phyloP scores from a whole-genome alignment of 2,329 filamentous ascomycete species.

The Sporothrix phasma region DNA sequence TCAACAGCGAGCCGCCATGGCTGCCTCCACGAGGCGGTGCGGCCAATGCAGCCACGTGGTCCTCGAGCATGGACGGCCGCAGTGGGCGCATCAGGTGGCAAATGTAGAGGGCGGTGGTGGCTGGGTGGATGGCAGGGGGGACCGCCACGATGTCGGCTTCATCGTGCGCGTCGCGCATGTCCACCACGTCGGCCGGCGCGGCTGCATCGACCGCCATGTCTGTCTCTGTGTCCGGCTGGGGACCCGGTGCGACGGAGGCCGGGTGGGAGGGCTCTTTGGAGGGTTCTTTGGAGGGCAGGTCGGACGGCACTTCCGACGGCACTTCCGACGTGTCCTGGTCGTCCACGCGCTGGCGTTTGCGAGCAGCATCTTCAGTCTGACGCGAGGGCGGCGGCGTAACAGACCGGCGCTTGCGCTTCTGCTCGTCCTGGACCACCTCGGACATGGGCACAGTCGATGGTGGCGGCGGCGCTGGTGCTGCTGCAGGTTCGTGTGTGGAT shows the following conservation, averaged over 20 bases:
- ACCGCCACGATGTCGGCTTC: conserved; percentile 25
- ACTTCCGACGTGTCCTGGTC: neutral
- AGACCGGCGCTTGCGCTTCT: conserved; percentile 59
- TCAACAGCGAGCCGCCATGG: conserved; percentile 41
- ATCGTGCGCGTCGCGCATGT: conserved; percentile 18
- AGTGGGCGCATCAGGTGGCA: conserved; percentile 83
- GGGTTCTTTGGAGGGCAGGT: too few relatives aligned
- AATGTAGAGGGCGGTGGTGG: conserved; percentile 76
- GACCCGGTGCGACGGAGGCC: neutral
- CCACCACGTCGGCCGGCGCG: neutral
- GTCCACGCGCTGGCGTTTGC: conserved; percentile 32
- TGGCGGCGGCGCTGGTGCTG: neutral
- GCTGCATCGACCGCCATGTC: neutral
- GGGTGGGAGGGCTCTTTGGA: neutral
- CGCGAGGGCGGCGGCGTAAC: conserved; percentile 45
- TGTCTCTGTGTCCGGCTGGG: neutral
- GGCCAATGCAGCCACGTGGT: conserved; percentile 61
- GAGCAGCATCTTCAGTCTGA: conserved; percentile 22
- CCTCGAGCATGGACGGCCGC: conserved; percentile 54
- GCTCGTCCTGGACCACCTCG: conserved; percentile 23
- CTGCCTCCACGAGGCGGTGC: conserved; percentile 31
- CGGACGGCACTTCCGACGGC: neutral
- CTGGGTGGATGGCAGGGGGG: conserved; percentile 55
- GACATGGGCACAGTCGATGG: neutral
- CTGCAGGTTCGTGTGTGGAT: neutral